Base-by-base conservation (phyloP, 495 filamentous ascomycete species). In the Cryomyces antarcticus region DNA sequence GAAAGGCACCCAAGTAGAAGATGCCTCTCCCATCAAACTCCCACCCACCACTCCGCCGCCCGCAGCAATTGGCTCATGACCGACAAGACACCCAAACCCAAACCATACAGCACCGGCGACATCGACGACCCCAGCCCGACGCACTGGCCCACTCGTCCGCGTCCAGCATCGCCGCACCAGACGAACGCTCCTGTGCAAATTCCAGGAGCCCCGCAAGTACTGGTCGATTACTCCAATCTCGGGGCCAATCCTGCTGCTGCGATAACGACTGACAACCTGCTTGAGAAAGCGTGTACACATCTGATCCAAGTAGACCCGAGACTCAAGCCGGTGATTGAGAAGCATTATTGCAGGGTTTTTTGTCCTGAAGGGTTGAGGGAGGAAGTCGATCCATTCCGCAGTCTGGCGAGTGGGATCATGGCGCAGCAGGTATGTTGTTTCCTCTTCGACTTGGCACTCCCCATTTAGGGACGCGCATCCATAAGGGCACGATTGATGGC, bases 371-470 rank as follows among this genome's bases (percentile, higher is more conserved):
- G 85, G 0, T 61, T 97, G 12, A 72, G 76, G 12, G 87, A 95
- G 61, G 62, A 73, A 48, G 70, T 93, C 47, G 81, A 96, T 57
- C 88, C 89, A 4, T 97, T 95, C 55, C 75, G 74, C 41, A 77
- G 75, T 42, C 69, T 97, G 35, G 69, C 70, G 27, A 81, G 74
- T 56, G 78, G 84, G 38, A 95, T 97, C 50, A 93, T 96, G 46
- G 82, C 82, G 37, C 89, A 97, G 58, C 89, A 97, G 58, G 63
- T 63, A 56, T 5, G 41, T 52, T 24, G 17, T 24, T 24, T 24
- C 2, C 17, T 24, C 17, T 24, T 24, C 17, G 17, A 24, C 17
- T 2, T 2, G 17, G 17, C 17, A 24, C 17, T 24, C 17, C 2
- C 17, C 17, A 24, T 2, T 1, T 24, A 24, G 17, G 2, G 17